Percentiles rank a stretch among this genome's conserved stretches.
These are phyloP conservation scores for Penicillium dipodomyicola DNA, from an alignment of 495 filamentous ascomycete genomes.

Conservation along the genomic window DNA sequence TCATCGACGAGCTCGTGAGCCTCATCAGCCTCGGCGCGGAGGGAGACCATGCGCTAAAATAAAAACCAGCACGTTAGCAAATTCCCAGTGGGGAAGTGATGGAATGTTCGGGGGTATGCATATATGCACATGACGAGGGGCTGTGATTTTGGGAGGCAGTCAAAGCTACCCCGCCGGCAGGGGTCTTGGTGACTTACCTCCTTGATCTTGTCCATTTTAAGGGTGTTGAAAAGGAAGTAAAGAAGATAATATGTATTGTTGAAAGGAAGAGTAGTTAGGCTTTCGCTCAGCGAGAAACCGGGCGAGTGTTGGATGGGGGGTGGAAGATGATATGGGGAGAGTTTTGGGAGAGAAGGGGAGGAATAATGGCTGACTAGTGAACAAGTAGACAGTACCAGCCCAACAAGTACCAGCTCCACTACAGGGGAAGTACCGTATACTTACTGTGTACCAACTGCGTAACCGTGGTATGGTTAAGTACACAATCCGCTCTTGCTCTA, in stretches of 20 bases:
- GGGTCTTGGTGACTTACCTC: conserved; percentile 57
- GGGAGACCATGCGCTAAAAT: conserved; percentile 86
- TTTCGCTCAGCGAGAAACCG: conserved; percentile 49
- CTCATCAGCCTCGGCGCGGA: conserved; percentile 90
- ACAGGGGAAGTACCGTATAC: conserved; percentile 19
- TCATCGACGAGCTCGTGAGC: conserved; percentile 76
- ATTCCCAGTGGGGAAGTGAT: conserved; percentile 10
- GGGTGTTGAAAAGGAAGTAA: conserved; percentile 16
- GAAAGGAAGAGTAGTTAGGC: conserved; percentile 30
- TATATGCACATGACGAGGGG: conserved; percentile 21
- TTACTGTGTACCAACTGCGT: conserved; percentile 14
- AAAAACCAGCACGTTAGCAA: conserved; percentile 23
- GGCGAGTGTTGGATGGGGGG: conserved; percentile 25
- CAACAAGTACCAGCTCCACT: conserved; percentile 5
- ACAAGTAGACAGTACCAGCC: conserved; percentile 18
- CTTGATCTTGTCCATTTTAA: conserved; percentile 67
- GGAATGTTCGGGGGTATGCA: conserved; percentile 23
- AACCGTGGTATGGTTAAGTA: conserved; percentile 37
- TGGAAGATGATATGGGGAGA: conserved; percentile 27
- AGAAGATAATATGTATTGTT: conserved; percentile 33
- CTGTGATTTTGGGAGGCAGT: conserved; percentile 26
- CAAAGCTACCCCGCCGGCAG: conserved; percentile 47
- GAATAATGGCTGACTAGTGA: conserved; percentile 16
- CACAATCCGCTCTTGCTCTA: conserved; percentile 26
- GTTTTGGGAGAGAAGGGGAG: conserved; percentile 31